Percentiles rank a stretch among this genome's conserved stretches.
Conservation (phyloP, 116 monocot species). For the Phalaenopsis hybrid region DNA sequence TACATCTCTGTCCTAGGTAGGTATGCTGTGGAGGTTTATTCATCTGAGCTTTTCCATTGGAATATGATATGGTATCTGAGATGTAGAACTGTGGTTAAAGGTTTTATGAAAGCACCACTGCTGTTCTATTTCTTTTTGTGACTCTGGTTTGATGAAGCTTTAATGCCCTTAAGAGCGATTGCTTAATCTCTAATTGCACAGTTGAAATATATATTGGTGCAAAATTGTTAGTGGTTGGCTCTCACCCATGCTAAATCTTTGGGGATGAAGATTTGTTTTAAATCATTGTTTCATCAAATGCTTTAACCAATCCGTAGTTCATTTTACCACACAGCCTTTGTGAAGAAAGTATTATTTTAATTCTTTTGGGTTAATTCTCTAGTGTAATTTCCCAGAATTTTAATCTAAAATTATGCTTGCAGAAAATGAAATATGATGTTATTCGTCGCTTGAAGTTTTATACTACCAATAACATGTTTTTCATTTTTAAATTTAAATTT, state of each 20-base stretch:
- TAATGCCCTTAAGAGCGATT: background rate
- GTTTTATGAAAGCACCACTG: background rate
- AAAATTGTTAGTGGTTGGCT: background rate
- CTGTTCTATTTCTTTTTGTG: background rate
- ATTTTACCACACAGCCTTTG: background rate
- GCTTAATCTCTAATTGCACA: background rate
- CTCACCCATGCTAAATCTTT: background rate
- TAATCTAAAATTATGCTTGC: background rate
- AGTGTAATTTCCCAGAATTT: background rate
- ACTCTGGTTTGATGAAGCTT: background rate
- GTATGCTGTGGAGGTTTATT: no score
- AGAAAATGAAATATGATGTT: background rate
- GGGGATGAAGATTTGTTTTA: background rate
- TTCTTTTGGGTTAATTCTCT: background rate
- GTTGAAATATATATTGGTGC: background rate
- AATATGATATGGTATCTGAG: background rate
- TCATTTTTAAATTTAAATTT: background rate
- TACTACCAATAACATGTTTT: background rate
- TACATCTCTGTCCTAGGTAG: no score
- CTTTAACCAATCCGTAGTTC: background rate
- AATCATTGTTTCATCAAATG: background rate
- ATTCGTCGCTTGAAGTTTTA: background rate
- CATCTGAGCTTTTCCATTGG: background rate
- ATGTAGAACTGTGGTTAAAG: background rate
- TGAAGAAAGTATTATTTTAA: background rate